Percentiles rank a stretch among this genome's conserved stretches.
Evolutionary conservation across 2,329 filamentous ascomycete species (phyloP).

Genomic region (Setomelanomma holmii): DNA sequence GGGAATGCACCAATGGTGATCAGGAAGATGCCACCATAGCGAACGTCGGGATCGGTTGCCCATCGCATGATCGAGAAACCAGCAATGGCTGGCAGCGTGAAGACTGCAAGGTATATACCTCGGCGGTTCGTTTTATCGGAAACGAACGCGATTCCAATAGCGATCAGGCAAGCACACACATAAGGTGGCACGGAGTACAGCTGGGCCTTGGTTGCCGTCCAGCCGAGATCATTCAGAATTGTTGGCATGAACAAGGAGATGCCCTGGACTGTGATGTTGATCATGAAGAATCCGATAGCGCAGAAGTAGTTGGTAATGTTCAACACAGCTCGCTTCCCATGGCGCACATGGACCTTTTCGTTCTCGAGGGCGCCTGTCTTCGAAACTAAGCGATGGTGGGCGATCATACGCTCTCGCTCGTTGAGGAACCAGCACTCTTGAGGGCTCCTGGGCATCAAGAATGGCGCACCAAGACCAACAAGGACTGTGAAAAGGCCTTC

Average conservation of each 20-base stretch:
- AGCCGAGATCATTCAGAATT: slow-evolving; percentile 47
- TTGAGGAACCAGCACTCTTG: slow-evolving; percentile 59
- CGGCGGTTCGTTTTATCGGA: slow-evolving; percentile 49
- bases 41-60: slow-evolving; percentile 63
- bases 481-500: slow-evolving; percentile 64
- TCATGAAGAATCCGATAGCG: slow-evolving; percentile 64
- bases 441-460: slow-evolving; percentile 61
- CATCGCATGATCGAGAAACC: slow-evolving; percentile 63
- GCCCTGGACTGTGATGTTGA: slow-evolving; percentile 66
- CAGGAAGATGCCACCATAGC: slow-evolving; percentile 63
- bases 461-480: slow-evolving; percentile 57
- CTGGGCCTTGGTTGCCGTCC: slow-evolving; percentile 47
- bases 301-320: slow-evolving; percentile 68
- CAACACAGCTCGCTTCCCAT: slow-evolving; percentile 60
- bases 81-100: slow-evolving; percentile 53
- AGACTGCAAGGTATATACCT: slow-evolving; percentile 46
- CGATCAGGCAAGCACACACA: slow-evolving; percentile 45
- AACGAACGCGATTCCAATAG: slow-evolving; percentile 45
- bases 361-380: slow-evolving; percentile 57
- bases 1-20: slow-evolving; percentile 65
- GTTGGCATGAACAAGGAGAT: slow-evolving; percentile 51
- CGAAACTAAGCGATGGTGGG: slow-evolving; percentile 58
- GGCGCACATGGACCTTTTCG: slow-evolving; percentile 57
- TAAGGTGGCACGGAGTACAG: slow-evolving; percentile 51
- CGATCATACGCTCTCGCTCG: slow-evolving; percentile 62